A percentile compares a stretch with the other conserved stretches of the same genome.
Evolutionary conservation across 2,329 filamentous ascomycete species (phyloP).

Genomic region (Hirsutella rhossiliensis): DNA sequence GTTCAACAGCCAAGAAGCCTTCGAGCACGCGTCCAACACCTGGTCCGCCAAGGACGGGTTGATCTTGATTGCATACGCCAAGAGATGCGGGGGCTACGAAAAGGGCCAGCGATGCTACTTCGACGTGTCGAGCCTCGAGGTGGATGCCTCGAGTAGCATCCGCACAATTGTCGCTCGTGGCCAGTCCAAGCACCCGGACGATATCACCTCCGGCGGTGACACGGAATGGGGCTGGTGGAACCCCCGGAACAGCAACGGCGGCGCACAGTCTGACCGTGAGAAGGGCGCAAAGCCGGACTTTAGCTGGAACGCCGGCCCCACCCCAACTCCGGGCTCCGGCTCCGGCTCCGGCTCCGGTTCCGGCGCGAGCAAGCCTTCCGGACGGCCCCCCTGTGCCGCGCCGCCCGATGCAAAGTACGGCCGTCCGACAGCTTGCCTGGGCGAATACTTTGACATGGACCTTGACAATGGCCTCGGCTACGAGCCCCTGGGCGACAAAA

Average conservation of each 20-base stretch:
- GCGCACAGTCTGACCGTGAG: no score
- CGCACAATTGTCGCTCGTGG: conserved; percentile 9
- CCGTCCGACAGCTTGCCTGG: conserved; percentile 13
- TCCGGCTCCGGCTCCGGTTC: not conserved
- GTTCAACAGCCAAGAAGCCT: conserved; percentile 11
- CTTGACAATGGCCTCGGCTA: conserved; percentile 14
- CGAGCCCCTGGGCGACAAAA: not conserved
- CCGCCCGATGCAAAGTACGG: conserved; percentile 11
- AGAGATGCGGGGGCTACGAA: conserved; percentile 13
- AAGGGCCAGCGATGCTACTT: conserved; percentile 18
- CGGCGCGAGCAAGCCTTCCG: not conserved
- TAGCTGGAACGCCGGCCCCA: not conserved
- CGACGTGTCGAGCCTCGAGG: conserved; percentile 8
- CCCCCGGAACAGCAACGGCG: conserved; percentile 1
- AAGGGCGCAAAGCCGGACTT: not conserved
- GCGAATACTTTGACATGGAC: conserved; percentile 14
- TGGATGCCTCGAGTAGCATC: conserved; percentile 3
- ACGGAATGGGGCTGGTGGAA: conserved; percentile 15
- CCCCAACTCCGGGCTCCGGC: not conserved
- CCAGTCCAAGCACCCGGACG: conserved; percentile 9
- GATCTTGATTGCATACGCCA: conserved; percentile 13
- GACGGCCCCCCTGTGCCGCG: conserved; percentile 1
- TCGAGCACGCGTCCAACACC: conserved; percentile 8
- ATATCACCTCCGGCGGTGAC: conserved; percentile 10
- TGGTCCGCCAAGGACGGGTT: conserved; percentile 10